Conservation (phyloP, 1,284 basidiomycete genomes). For the Calocybe gambosa region DNA sequence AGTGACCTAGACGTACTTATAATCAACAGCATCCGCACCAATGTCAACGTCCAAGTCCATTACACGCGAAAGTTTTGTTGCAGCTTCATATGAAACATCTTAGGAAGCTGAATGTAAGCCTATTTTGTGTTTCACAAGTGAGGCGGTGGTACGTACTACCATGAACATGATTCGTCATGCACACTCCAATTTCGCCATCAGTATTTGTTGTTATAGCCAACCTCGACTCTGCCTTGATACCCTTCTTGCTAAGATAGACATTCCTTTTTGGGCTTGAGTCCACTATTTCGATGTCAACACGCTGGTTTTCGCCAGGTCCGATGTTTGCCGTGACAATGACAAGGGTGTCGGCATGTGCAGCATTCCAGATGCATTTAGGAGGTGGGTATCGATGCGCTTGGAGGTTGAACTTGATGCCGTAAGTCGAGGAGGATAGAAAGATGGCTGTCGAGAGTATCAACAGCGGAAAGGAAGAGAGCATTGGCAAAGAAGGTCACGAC, state of each 20-base stretch:
- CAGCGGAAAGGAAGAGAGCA: conserved; percentile 22
- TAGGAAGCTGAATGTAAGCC: background rate
- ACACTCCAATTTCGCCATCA: conserved; percentile 93
- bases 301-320: conserved; percentile 63
- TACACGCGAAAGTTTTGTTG: conserved; percentile 50
- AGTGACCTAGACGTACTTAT: conserved; percentile 64
- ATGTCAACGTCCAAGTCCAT: conserved; percentile 97
- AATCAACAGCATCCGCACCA: conserved; percentile 97
- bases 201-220: conserved; percentile 92
- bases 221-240: conserved; percentile 86
- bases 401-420: conserved; percentile 82
- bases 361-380: conserved; percentile 89
- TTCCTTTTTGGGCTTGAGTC: conserved; percentile 87
- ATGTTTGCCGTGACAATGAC: conserved; percentile 95
- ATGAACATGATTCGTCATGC: conserved; percentile 79
- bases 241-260: conserved; percentile 87
- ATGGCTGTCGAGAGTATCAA: conserved; percentile 27
- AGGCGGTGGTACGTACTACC: conserved; percentile 44
- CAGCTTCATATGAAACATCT: conserved; percentile 43
- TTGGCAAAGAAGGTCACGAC: conserved; percentile 1
- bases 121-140: background rate
- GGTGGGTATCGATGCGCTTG: conserved; percentile 63
- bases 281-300: conserved; percentile 90
- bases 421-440: conserved; percentile 30
- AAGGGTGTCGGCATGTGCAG: conserved; percentile 78